Conservation (phyloP, 768 basidiomycete genomes). For the Cystofilobasidium bisporidii region DNA sequence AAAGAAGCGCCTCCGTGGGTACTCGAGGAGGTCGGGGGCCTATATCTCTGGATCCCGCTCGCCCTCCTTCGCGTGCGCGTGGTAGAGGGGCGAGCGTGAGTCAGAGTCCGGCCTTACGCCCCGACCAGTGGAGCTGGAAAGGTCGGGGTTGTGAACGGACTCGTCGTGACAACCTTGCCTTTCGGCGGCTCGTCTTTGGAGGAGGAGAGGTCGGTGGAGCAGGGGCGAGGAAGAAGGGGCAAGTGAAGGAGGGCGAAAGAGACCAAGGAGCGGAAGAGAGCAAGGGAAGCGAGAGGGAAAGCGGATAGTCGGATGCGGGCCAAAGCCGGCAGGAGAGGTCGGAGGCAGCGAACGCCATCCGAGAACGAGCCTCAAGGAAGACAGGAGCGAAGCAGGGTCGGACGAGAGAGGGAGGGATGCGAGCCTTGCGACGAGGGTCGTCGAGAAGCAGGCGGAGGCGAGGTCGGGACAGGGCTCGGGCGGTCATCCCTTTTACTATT, state of each 20-base stretch:
- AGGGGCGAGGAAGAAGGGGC: neutral
- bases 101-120: slow-evolving; percentile 28
- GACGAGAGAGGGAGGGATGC: no score
- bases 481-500: slow-evolving; percentile 22
- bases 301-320: neutral
- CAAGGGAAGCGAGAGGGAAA: neutral
- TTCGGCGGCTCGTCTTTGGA: neutral
- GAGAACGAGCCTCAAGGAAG: no score
- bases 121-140: neutral
- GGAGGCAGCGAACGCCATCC: no score
- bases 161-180: neutral
- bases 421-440: no score
- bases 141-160: slow-evolving; percentile 12
- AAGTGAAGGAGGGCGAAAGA: neutral
- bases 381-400: neutral
- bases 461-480: neutral
- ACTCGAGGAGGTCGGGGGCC: slow-evolving; percentile 15
- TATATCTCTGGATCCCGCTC: slow-evolving; percentile 12
- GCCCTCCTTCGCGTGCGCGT: no score
- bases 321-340: no score
- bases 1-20: neutral
- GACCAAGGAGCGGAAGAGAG: neutral
- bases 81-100: neutral
- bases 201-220: neutral
- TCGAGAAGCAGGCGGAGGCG: neutral